Evolutionary conservation across 108 stramenopile genomes (phyloP).

Genomic region (Nannochloropsis oceanica): DNA sequence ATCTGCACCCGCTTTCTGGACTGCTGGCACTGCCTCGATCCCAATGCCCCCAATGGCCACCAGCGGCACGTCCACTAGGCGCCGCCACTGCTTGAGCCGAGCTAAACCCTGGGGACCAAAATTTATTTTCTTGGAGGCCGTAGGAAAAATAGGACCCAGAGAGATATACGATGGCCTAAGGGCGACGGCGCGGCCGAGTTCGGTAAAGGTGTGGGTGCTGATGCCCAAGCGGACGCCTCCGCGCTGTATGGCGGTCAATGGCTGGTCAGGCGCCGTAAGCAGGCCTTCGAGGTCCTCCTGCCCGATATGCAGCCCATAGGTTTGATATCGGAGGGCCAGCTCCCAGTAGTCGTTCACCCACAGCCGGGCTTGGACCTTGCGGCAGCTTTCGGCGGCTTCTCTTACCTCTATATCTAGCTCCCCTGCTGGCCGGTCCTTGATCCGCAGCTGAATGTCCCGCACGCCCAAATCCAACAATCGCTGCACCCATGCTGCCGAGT

Average conservation of each 20-base stretch:
- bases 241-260: neutral
- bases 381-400: conserved; percentile 29
- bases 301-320: conserved; percentile 77
- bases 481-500: conserved; percentile 1
- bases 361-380: conserved; percentile 46
- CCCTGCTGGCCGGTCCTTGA: conserved; percentile 3
- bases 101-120: conserved; percentile 72
- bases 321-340: conserved; percentile 52
- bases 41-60: conserved; percentile 75
- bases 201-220: conserved; percentile 75
- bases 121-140: conserved; percentile 59
- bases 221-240: conserved; percentile 59
- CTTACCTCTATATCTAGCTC: conserved; percentile 5
- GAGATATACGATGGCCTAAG: conserved; percentile 69
- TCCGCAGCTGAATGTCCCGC: conserved; percentile 23
- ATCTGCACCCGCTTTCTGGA: conserved; percentile 61
- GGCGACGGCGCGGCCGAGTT: conserved; percentile 63
- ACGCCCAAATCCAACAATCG: conserved; percentile 12
- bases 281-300: conserved; percentile 64
- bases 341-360: conserved; percentile 86
- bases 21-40: conserved; percentile 45
- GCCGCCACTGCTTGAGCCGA: conserved; percentile 54
- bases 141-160: conserved; percentile 69
- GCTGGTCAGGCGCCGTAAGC: neutral
- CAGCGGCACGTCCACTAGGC: conserved; percentile 59